Conservation (phyloP, 2,329 filamentous ascomycete genomes). For the Pseudogymnoascus sp. region DNA sequence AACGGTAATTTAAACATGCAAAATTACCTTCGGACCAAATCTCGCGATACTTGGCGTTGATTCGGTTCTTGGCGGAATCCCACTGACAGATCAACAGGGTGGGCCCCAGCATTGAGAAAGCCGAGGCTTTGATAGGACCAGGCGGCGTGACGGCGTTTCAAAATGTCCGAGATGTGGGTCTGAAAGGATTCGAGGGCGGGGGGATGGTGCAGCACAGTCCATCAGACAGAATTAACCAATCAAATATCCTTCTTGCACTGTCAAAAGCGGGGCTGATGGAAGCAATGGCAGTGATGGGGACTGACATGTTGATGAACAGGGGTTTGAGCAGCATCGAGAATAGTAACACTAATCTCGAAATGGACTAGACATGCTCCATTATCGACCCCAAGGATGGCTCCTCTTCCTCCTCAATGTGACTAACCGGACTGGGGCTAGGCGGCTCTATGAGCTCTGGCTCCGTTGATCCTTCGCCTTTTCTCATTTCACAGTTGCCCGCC, state of each 20-base stretch:
- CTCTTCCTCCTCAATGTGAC: neutral
- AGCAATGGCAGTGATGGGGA: neutral
- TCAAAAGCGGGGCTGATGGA: neutral
- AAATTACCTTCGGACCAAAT: neutral
- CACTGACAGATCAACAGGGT: neutral
- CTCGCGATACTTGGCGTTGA: neutral
- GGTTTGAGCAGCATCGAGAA: neutral
- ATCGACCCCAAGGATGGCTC: neutral
- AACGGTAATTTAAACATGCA: neutral
- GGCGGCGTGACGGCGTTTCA: neutral
- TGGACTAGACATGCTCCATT: neutral
- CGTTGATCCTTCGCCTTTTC: neutral
- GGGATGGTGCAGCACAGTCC: neutral
- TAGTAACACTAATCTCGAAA: neutral
- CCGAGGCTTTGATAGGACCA: neutral
- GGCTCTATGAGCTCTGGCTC: neutral
- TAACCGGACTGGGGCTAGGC: neutral
- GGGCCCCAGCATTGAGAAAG: neutral
- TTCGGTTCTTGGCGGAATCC: neutral
- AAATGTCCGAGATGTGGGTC: neutral
- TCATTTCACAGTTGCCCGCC: neutral
- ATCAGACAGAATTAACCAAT: neutral
- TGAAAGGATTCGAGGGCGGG: neutral
- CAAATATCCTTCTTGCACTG: neutral
- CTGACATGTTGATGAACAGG: neutral